Percentiles rank a stretch among this genome's conserved stretches.
Conservation (phyloP, 257 asterid species). For the Fraxinus quadrangulata region DNA sequence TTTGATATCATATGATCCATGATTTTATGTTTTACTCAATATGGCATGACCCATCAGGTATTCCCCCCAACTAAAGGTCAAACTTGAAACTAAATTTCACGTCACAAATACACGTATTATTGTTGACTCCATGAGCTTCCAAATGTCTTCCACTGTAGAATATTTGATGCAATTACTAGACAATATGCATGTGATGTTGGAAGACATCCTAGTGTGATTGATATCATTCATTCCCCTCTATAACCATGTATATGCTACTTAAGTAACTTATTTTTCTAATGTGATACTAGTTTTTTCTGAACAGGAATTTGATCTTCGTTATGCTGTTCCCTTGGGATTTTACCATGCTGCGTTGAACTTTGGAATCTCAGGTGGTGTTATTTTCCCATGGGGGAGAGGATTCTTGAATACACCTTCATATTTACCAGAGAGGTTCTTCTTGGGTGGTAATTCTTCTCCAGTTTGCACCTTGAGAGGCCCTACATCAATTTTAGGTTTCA, state of each 20-base stretch:
- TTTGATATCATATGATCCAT: neutral
- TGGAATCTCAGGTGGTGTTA: constrained; percentile 77
- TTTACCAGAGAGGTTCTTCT: constrained; percentile 83
- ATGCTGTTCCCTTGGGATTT: constrained; percentile 87
- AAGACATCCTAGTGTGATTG: constrained; percentile 13
- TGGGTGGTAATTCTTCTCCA: constrained; percentile 89
- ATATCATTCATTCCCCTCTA: neutral
- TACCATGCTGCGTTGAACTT: constrained; percentile 69
- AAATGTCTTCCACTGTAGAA: neutral
- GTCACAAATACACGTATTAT: neutral
- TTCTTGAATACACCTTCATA: constrained; percentile 54
- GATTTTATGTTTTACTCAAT: neutral
- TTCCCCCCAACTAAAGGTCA: constrained; percentile 4
- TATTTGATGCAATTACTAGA: neutral
- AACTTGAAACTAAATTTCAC: neutral
- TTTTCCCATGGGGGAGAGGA: constrained; percentile 88
- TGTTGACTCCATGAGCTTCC: constrained; percentile 1
- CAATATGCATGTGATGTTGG: constrained; percentile 17
- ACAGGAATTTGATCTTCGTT: constrained; percentile 91
- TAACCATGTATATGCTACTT: neutral
- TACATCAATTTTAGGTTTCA: constrained; percentile 81
- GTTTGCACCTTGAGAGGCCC: constrained; percentile 89
- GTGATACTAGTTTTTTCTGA: constrained; percentile 25
- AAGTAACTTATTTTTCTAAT: neutral
- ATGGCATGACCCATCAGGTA: neutral